Evolutionary conservation across 139 green algal genomes (phyloP).

Genomic region (Closterium sp.): DNA sequence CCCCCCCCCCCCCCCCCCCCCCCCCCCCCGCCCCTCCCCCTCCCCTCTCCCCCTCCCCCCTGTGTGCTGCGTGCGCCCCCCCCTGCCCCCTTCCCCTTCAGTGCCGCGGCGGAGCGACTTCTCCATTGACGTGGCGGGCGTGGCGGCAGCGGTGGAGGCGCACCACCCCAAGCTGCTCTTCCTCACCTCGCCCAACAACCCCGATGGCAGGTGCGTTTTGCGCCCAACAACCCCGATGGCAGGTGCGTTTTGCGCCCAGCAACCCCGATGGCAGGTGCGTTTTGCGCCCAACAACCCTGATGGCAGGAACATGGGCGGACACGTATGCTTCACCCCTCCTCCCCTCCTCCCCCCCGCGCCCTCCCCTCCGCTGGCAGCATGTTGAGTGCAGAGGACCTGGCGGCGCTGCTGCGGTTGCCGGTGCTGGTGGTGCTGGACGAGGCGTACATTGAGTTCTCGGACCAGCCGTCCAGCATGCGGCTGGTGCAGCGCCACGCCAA

Average conservation of each 20-base stretch:
- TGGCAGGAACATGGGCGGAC: slow-evolving; percentile 69
- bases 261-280: too few species aligned
- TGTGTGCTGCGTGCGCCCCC: not conserved
- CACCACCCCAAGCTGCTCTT: slow-evolving; percentile 95
- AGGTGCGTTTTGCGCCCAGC: too few species aligned
- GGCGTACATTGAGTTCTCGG: slow-evolving; percentile 97
- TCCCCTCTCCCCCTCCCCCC: too few species aligned
- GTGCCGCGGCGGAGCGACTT: slow-evolving; percentile 82
- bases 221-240: slow-evolving; percentile 98
- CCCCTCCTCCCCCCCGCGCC: not conserved
- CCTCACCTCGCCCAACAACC: slow-evolving; percentile 98
- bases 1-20: too few species aligned
- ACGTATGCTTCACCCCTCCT: not conserved
- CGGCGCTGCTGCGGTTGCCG: slow-evolving; percentile 73
- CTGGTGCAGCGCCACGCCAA: slow-evolving; percentile 83
- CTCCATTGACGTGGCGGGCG: slow-evolving; percentile 77
- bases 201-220: slow-evolving; percentile 78
- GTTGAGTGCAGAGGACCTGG: slow-evolving; percentile 77
- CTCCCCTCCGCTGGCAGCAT: slow-evolving; percentile 51
- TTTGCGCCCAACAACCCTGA: too few species aligned
- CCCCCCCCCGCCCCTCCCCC: too few species aligned
- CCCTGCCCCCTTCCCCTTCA: slow-evolving; percentile 25
- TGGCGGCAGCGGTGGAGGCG: slow-evolving; percentile 72
- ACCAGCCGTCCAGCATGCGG: slow-evolving; percentile 59
- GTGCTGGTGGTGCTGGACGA: slow-evolving; percentile 98